Percentiles rank a stretch among this genome's conserved stretches.
phyloP scores from a whole-genome alignment of 177 flowering plant genomes.

The Telopea speciosissima region DNA sequence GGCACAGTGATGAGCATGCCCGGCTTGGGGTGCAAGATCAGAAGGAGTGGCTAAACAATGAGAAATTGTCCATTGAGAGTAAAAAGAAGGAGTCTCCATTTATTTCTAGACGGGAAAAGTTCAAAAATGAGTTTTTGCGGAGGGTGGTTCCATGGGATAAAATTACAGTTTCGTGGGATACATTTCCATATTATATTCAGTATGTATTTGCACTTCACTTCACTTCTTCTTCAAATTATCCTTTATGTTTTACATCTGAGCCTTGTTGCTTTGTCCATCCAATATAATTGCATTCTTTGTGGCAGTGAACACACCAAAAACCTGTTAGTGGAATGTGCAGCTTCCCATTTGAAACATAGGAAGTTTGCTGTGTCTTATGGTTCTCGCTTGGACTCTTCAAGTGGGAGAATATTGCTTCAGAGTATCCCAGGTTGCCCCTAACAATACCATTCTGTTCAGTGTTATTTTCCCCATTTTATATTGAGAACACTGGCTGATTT shows the following conservation, averaged over 20 bases:
- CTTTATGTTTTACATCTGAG: not conserved
- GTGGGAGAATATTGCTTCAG: conserved; percentile 89
- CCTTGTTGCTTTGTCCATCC: too few species aligned
- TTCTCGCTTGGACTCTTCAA: conserved; percentile 72
- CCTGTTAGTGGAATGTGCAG: conserved; percentile 75
- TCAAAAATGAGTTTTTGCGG: conserved; percentile 71
- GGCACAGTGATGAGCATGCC: conserved; percentile 59
- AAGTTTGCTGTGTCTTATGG: conserved; percentile 57
- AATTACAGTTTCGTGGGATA: conserved; percentile 84
- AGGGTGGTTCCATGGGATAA: conserved; percentile 94
- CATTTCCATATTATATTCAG: conserved; percentile 86
- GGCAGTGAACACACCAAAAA: conserved; percentile 73
- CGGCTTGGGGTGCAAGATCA: conserved; percentile 88
- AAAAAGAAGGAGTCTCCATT: conserved; percentile 84
- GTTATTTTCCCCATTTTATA: not conserved
- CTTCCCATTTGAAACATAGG: conserved; percentile 76
- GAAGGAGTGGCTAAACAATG: conserved; percentile 82
- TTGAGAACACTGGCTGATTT: not conserved
- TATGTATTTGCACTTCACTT: conserved; percentile 26
- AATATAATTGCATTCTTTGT: conserved; percentile 5
- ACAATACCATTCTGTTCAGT: not conserved
- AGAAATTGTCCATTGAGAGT: conserved; percentile 64
- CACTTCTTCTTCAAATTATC: not conserved
- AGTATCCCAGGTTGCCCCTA: conserved; percentile 69
- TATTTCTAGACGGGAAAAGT: conserved; percentile 58